Conservation (phyloP, 169 alveolate genomes). For the Plasmodium fragile region DNA sequence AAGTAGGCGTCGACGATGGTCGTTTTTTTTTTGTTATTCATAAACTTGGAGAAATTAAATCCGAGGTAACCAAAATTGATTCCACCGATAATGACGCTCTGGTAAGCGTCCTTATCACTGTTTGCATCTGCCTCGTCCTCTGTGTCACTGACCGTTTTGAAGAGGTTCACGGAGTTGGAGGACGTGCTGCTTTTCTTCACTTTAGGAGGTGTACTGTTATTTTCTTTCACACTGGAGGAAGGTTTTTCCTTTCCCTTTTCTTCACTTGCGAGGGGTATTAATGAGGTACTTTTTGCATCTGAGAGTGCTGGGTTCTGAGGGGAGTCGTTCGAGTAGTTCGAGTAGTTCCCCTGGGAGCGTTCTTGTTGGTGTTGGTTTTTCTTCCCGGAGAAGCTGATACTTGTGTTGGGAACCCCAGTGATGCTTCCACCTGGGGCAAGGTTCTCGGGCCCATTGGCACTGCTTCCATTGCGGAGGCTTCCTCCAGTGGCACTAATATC, state of each 20-base stretch:
- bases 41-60: slow-evolving; percentile 43
- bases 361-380: background rate
- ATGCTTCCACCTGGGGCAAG: background rate
- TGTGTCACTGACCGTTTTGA: slow-evolving; percentile 32
- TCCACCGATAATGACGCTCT: slow-evolving; percentile 70
- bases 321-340: background rate
- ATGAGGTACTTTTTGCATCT: background rate
- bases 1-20: slow-evolving; percentile 57
- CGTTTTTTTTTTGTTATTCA: slow-evolving; percentile 56
- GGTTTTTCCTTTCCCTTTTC: slow-evolving; percentile 5
- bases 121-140: slow-evolving; percentile 34
- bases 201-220: background rate
- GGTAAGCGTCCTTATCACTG: slow-evolving; percentile 47
- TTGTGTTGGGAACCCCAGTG: background rate
- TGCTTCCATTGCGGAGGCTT: background rate
- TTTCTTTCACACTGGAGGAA: background rate
- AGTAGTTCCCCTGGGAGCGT: background rate
- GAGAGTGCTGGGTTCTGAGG: background rate
- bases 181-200: slow-evolving; percentile 15
- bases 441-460: background rate
- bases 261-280: background rate
- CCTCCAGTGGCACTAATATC: background rate
- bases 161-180: background rate
- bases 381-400: background rate
- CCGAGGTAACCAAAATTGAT: slow-evolving; percentile 71